Evolutionary conservation across 169 alveolate genomes (phyloP).

Genomic region (Hepatocystis sp.): DNA sequence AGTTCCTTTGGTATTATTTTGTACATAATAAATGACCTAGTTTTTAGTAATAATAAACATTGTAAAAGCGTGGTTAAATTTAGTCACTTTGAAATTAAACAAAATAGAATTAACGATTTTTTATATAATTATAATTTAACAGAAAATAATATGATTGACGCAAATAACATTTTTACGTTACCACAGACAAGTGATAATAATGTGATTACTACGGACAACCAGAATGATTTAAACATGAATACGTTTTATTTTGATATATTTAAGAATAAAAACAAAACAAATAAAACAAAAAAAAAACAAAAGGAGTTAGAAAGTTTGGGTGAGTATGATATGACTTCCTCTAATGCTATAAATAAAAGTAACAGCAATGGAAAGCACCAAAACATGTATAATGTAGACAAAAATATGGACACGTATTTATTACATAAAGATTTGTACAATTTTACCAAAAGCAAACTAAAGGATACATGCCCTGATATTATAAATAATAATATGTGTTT

Average conservation of each 20-base stretch:
- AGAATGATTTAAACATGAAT: neutral
- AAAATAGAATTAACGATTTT: constrained; percentile 14
- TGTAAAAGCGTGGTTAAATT: constrained; percentile 13
- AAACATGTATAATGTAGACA: neutral
- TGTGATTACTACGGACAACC: neutral
- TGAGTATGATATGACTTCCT: too few relatives aligned
- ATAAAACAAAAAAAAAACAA: too few relatives aligned
- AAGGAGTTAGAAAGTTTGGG: too few relatives aligned
- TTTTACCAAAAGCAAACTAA: constrained; percentile 6
- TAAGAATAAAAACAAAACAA: neutral
- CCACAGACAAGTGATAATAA: neutral
- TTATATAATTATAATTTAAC: constrained; percentile 9
- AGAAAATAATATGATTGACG: constrained; percentile 19
- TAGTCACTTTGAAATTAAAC: constrained; percentile 20
- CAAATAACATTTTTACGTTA: neutral
- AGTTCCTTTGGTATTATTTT: constrained; percentile 26
- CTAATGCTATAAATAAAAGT: too few relatives aligned
- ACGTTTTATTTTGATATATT: neutral
- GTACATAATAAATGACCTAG: constrained; percentile 27
- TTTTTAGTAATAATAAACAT: neutral
- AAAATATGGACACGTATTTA: neutral
- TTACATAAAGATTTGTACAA: neutral
- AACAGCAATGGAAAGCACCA: too few relatives aligned
- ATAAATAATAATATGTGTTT: neutral
- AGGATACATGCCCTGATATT: neutral